Conservation (phyloP, 495 filamentous ascomycete species). For the Neurospora sp. region DNA sequence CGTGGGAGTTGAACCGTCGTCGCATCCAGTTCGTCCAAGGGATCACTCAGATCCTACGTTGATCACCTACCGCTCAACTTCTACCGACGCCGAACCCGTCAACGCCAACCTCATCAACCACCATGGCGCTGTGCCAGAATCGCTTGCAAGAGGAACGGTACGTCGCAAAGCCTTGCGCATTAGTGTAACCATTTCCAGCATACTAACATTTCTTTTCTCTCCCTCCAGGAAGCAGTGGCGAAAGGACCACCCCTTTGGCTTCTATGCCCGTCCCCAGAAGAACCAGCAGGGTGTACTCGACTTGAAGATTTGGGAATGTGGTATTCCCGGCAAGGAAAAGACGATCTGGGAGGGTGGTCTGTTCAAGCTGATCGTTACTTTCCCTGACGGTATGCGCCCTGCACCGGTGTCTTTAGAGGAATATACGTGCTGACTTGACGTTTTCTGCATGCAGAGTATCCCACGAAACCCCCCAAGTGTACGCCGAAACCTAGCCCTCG, state of each 20-base stretch:
- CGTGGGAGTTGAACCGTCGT: not conserved
- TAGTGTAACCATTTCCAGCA: not conserved
- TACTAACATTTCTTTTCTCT: not conserved
- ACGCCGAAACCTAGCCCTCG: constrained; percentile 21
- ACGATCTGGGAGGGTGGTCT: constrained; percentile 95
- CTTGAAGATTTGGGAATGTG: constrained; percentile 92
- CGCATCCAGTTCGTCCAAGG: not conserved
- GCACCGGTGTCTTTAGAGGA: not conserved
- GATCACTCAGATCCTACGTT: not conserved
- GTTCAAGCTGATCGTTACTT: constrained; percentile 85
- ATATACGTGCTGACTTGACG: constrained; percentile 4
- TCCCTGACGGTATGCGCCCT: constrained; percentile 75
- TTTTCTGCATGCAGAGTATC: constrained; percentile 62
- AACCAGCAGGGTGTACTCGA: constrained; percentile 74
- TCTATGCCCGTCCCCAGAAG: constrained; percentile 82
- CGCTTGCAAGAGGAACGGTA: constrained; percentile 88
- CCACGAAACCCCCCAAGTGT: constrained; percentile 98
- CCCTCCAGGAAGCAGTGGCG: constrained; percentile 82
- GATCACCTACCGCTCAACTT: constrained; percentile 10
- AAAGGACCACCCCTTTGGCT: constrained; percentile 93
- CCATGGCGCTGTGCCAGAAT: constrained; percentile 82
- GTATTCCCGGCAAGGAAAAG: constrained; percentile 88
- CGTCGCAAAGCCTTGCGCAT: constrained; percentile 5
- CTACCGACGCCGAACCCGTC: constrained; percentile 1
- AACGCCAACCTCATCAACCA: not conserved